Percentiles rank a stretch among this genome's conserved stretches.
Conservation (phyloP, 2,329 filamentous ascomycete genomes). For the Dothidotthia symphoricarpi region DNA sequence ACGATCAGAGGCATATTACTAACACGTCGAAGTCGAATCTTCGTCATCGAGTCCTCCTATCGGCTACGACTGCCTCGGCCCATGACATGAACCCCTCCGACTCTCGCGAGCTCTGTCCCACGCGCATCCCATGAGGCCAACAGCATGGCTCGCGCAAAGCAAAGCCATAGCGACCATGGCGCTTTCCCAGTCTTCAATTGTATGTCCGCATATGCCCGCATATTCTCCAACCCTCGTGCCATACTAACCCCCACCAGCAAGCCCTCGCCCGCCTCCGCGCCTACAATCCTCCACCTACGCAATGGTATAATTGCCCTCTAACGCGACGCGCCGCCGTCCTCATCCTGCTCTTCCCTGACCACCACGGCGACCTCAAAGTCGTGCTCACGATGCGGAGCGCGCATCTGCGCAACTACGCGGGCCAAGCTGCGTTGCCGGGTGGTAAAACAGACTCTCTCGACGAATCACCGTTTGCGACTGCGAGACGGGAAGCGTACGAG, state of each 20-base stretch:
- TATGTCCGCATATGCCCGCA: slow-evolving; percentile 12
- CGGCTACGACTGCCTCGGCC: slow-evolving; percentile 22
- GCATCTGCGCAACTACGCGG: slow-evolving; percentile 60
- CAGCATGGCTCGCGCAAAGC: slow-evolving; percentile 35
- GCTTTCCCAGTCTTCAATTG: slow-evolving; percentile 32
- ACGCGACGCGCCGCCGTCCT: slow-evolving; percentile 79
- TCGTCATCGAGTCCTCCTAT: slow-evolving; percentile 1
- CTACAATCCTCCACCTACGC: slow-evolving; percentile 58
- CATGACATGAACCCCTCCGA: slow-evolving; percentile 25
- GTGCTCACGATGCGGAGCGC: slow-evolving; percentile 62
- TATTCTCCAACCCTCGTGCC: neutral
- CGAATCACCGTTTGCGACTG: slow-evolving; percentile 71
- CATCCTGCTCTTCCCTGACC: slow-evolving; percentile 83
- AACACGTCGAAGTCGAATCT: no score
- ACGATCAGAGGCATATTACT: no score
- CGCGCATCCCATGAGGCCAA: slow-evolving; percentile 18
- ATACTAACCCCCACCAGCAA: slow-evolving; percentile 28
- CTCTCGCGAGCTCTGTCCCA: slow-evolving; percentile 6
- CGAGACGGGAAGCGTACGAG: slow-evolving; percentile 84
- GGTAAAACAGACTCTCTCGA: slow-evolving; percentile 58
- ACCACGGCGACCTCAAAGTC: slow-evolving; percentile 70
- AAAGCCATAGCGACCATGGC: slow-evolving; percentile 28
- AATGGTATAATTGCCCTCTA: slow-evolving; percentile 57
- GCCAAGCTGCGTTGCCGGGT: slow-evolving; percentile 82
- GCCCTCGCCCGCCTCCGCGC: slow-evolving; percentile 57